Evolutionary conservation across 2,329 filamentous ascomycete genomes (phyloP), one percentile per base, ranked within the genome.

Genomic region (Alternaria panax): DNA sequence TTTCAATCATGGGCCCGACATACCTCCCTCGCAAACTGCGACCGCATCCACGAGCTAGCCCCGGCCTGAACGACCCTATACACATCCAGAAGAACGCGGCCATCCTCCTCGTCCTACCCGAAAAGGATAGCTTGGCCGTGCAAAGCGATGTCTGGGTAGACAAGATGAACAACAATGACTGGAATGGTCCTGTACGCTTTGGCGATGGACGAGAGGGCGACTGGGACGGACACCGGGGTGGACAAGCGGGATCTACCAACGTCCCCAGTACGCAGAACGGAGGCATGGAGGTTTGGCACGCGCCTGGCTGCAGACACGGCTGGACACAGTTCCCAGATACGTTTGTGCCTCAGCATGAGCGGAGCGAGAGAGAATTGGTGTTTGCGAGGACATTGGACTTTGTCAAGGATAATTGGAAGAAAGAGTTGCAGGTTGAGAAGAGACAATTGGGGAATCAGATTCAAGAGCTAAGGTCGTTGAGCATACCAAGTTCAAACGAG

Each of bases 301-400:
- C 75, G 14, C 75, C 75, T 1, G 56, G 54, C 3, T 76, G 74
- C 57, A 57, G 69, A 41, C 79, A 81, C 59, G 79, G 79, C 6
- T 81, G 79, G 79, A 81, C 80, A 43, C 78, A 80, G 64, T 80
- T 81, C 46, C 80, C 80, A 1, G 75, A 78, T 54, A 67, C 68
- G 7, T 72, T 72, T 59, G 67, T 81, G 14, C 72, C 70, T 14
- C 75, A 78, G 59, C 75, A 77, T 47, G 78, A 80, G 65, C 71
- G 73, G 27, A 68, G 66, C 32, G 77, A 79, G 59, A 65, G 77
- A 41, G 61, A 75, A 4, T 54, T 77, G 22, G 76, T 80, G 4
- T 79, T 79, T 65, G 67, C 66, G 9, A 65, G 75, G 41, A 71
- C 71, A 16, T 52, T 78, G 54, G 69, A 78, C 27, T 79, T 79